A percentile compares a stretch with the other conserved stretches of the same genome.
Conservation (phyloP, 73 alveolate genomes). For the Breviolum minutum region DNA sequence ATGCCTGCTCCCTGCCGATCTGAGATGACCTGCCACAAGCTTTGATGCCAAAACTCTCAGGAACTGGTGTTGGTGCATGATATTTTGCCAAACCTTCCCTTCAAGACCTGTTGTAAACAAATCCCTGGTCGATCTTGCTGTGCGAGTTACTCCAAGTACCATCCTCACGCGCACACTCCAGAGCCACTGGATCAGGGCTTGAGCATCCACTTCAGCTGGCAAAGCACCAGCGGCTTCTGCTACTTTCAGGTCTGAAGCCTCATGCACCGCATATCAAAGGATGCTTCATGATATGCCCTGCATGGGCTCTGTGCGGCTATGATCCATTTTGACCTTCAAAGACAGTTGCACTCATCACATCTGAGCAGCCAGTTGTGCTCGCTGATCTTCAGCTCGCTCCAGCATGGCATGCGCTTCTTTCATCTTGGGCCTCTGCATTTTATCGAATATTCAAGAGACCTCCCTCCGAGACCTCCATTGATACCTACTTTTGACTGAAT, state of each 20-base stretch:
- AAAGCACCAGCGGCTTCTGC: background rate
- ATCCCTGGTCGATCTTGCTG: background rate
- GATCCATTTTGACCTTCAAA: too few relatives aligned
- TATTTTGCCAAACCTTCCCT: too few relatives aligned
- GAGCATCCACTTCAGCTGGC: constrained; percentile 68
- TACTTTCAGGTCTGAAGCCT: constrained; percentile 35
- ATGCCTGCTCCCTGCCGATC: too few relatives aligned
- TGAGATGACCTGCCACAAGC: too few relatives aligned
- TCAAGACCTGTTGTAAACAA: background rate
- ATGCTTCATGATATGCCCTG: too few relatives aligned
- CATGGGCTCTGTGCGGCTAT: too few relatives aligned
- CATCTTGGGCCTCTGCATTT: constrained; percentile 7
- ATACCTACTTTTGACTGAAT: background rate
- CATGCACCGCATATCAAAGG: background rate
- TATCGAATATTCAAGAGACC: background rate
- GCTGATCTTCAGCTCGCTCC: background rate
- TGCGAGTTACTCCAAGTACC: background rate
- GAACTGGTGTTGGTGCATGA: background rate
- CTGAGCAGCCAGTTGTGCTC: constrained; percentile 53
- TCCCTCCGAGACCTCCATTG: background rate
- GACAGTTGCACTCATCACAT: background rate
- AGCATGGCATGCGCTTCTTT: constrained; percentile 12
- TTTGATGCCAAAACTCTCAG: background rate
- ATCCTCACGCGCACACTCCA: constrained; percentile 76
- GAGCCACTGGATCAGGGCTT: constrained; percentile 61